Evolutionary conservation across 202 grass and related monocot species (phyloP), one percentile per base, ranked within the genome.

Genomic region (Setaria italica): DNA sequence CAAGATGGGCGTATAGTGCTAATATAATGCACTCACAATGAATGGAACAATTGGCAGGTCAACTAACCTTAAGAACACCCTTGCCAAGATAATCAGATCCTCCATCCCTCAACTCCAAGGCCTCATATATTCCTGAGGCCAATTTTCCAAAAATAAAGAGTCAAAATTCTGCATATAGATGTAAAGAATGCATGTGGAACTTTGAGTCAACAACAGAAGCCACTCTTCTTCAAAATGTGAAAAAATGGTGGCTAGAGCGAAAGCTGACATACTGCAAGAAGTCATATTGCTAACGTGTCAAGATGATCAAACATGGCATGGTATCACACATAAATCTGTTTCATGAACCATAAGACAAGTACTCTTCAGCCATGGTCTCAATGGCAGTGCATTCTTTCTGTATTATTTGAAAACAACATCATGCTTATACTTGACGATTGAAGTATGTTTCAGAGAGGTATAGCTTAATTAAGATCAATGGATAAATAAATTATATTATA

Each of bases 31-130:
- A 39, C 37, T 39, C 30, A 74, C 4, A 37, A 49, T 74, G 29
- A 74, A 74, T 74, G 72, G 72, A 55, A 55, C 49, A 43, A 25
- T 2, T 59, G 7, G 0, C 6, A 30, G 42, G 43, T 9, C 19
- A 57, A 12, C 39, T 33, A 79, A 93, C 95, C 95, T 95, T 98
- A 29, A 77, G 86, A 68, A 98, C 92, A 87, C 95, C 95, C 88
- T 98, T 95, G 7, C 95, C 95, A 83, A 98, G 20, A 84, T 98
- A 98, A 54, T 98, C 95, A 69, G 92, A 93, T 59, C 95, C 95
- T 66, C 95, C 95, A 72, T 97, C 95, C 90, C 95, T 91, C 82
- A 97, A 77, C 62, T 97, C 95, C 76, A 97, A 79, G 35, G 95
- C 95, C 83, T 97, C 95, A 77, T 97, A 97, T 29, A 97, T 74